Evolutionary conservation across 2,329 filamentous ascomycete genomes (phyloP), one percentile per base, ranked within the genome.

Genomic region (Thermomyces lanuginosus): DNA sequence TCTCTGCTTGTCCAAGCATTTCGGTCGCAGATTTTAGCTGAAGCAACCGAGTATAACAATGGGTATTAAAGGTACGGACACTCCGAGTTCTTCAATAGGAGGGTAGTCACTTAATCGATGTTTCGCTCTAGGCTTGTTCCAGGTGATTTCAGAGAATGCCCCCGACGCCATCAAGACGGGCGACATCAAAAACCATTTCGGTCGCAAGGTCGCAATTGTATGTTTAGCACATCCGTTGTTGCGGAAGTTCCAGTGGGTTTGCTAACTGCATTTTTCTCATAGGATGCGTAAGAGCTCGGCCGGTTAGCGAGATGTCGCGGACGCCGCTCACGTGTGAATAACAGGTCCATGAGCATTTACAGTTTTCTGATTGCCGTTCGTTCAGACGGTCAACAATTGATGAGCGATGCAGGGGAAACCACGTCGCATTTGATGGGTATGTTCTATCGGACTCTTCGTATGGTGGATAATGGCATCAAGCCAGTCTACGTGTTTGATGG

Each of bases 401-500:
- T 76, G 68, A 91, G 76, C 55, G 89, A 98, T 46, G 76, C 75
- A 27, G 89, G 89, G 45, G 83, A 95, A 55, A 98, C 89, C 2
- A 98, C 89, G 1, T 98, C 89, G 10, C 89, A 98, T 53, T 63
- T 98, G 9, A 95, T 98, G 84, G 89, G 89, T 47, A 86, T 98
- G 74, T 98, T 98, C 63, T 98, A 98, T 64, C 84, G 89, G 43
- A 98, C 89, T 2, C 67, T 98, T 5, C 83, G 89, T 43, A 95
- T 98, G 61, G 81, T 95, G 45, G 89, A 98, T 58, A 95, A 93
- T 44, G 89, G 89, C 31, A 95, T 98, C 61, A 98, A 98, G 52
- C 89, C 89, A 1, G 69, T 98, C 40, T 98, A 92, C 54, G 86
- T 98, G 31, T 98, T 98, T 51, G 89, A 98, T 43, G 89, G 89